Percentiles rank a stretch among this genome's conserved stretches.
Conservation (phyloP, 352 stramenopile species). For the Globisporangium ultimum region DNA sequence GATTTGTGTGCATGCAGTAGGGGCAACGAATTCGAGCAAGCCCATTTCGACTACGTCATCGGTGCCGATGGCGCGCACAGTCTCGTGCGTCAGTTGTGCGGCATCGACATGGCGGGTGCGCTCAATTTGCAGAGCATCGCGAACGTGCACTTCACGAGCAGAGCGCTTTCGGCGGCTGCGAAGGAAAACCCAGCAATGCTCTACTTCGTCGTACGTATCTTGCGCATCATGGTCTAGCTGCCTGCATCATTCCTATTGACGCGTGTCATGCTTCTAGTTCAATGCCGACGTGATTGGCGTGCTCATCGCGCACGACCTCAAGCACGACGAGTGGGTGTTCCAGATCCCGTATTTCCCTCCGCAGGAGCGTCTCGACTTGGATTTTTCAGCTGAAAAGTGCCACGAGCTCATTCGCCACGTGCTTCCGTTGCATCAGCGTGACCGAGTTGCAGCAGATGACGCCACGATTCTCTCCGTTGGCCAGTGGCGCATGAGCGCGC, state of each 20-base stretch:
- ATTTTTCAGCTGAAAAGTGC: constrained; percentile 63
- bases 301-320: constrained; percentile 91
- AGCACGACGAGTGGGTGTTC: constrained; percentile 87
- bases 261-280: constrained; percentile 32
- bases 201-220: constrained; percentile 84
- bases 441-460: constrained; percentile 33
- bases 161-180: constrained; percentile 46
- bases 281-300: constrained; percentile 87
- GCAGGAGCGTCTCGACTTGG: constrained; percentile 57
- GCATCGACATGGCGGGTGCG: constrained; percentile 70
- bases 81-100: constrained; percentile 60
- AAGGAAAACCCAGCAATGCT: constrained; percentile 89
- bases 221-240: neutral
- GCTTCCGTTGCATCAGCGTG: constrained; percentile 20
- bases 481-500: constrained; percentile 92
- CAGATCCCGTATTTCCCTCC: constrained; percentile 93
- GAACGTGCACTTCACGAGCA: constrained; percentile 93
- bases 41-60: constrained; percentile 80
- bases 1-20: constrained; percentile 12
- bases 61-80: constrained; percentile 91
- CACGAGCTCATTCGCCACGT: constrained; percentile 48
- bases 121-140: constrained; percentile 89
- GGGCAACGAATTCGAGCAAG: constrained; percentile 28
- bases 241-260: neutral
- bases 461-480: constrained; percentile 81